These are phyloP conservation scores for Aspergillus sp. DNA, from an alignment of 2,329 filamentous ascomycete genomes.

Conservation along the genomic window DNA sequence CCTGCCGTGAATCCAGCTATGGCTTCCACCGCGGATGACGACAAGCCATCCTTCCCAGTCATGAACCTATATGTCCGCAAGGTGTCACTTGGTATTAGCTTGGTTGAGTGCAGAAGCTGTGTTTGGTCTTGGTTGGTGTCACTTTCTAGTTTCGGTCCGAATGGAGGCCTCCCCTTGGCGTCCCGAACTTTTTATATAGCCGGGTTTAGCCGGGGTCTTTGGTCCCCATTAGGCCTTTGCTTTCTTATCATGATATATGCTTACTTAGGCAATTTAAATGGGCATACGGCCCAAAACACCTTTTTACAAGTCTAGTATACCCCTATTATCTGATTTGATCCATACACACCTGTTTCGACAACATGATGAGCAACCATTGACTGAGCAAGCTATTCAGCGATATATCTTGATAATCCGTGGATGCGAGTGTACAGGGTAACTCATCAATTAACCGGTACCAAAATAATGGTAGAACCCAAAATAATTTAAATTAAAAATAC, in stretches of 20 bases:
- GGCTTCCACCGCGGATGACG: slow-evolving; percentile 79
- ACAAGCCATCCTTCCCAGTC: slow-evolving; percentile 57
- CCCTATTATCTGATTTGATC: neutral
- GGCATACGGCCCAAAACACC: neutral
- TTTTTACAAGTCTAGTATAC: neutral
- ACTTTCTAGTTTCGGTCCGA: neutral
- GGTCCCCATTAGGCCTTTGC: neutral
- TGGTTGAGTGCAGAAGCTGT: neutral
- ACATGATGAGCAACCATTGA: neutral
- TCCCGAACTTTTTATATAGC: slow-evolving; percentile 2
- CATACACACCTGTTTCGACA: no score
- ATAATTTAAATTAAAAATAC: slow-evolving; percentile 33
- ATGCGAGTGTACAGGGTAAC: neutral
- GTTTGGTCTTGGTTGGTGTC: neutral
- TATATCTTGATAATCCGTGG: neutral
- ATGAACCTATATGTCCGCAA: slow-evolving; percentile 33
- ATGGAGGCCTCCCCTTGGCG: slow-evolving; percentile 10
- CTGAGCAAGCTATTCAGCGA: neutral
- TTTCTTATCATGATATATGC: neutral
- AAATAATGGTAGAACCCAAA: slow-evolving; percentile 12
- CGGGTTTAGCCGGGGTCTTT: neutral
- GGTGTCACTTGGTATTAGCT: neutral
- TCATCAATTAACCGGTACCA: slow-evolving; percentile 12
- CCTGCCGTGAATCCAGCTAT: slow-evolving; percentile 89
- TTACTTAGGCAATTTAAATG: neutral